phyloP scores from a whole-genome alignment of 1,284 basidiomycete species.

The Boletus albobrunnescens region DNA sequence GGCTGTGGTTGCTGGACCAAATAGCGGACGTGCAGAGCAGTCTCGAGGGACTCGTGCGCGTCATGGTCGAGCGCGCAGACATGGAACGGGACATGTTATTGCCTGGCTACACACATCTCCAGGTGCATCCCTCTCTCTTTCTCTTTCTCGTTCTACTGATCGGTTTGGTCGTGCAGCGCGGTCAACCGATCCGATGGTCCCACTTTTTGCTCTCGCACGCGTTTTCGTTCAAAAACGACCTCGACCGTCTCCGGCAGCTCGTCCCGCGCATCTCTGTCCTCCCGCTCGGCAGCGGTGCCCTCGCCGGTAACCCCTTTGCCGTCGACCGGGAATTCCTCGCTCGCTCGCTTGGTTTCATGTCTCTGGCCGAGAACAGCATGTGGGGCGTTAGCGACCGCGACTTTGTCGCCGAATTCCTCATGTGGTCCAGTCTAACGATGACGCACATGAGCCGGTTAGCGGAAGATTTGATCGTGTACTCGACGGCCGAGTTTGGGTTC shows the following conservation, averaged over 20 bases:
- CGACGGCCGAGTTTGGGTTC: constrained; percentile 95
- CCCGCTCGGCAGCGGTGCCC: constrained; percentile 90
- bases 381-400: constrained; percentile 96
- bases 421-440: constrained; percentile 93
- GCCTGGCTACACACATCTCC: constrained; percentile 96
- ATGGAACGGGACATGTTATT: constrained; percentile 88
- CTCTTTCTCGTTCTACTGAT: constrained; percentile 1
- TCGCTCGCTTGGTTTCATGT: constrained; percentile 79
- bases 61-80: constrained; percentile 89
- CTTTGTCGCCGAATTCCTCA: constrained; percentile 95
- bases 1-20: constrained; percentile 89
- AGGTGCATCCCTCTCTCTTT: constrained; percentile 45
- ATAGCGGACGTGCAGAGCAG: constrained; percentile 68
- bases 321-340: constrained; percentile 89
- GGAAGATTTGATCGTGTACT: constrained; percentile 96
- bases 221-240: constrained; percentile 85
- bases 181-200: constrained; percentile 98
- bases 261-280: constrained; percentile 87
- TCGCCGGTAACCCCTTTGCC: constrained; percentile 94
- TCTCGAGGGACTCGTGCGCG: constrained; percentile 76
- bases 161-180: constrained; percentile 59
- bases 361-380: constrained; percentile 88
- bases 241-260: constrained; percentile 82
- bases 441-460: constrained; percentile 92
- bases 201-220: constrained; percentile 95